Conservation (phyloP, 2,329 filamentous ascomycete genomes). For the Xylariaceae sp. region DNA sequence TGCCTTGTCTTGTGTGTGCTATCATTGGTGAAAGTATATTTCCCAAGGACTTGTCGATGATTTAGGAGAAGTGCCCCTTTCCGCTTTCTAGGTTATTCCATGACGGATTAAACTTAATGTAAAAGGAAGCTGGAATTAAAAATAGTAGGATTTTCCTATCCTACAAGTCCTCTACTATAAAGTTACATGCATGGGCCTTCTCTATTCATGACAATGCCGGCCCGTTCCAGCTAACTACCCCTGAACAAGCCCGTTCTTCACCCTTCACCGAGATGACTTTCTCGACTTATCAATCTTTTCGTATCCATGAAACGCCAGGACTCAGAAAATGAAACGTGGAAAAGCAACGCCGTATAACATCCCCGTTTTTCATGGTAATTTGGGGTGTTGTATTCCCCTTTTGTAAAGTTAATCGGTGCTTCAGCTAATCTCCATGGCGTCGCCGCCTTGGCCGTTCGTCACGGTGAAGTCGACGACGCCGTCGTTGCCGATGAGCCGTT, state of each 20-base stretch:
- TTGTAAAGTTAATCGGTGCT: too few species aligned
- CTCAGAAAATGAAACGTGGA: constrained; percentile 5
- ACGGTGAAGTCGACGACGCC: constrained; percentile 70
- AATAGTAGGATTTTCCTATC: constrained; percentile 21
- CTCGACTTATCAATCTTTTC: constrained; percentile 23
- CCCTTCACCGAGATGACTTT: not conserved
- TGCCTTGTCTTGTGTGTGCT: not conserved
- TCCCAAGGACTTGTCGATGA: not conserved
- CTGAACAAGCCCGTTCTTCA: too few species aligned
- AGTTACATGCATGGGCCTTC: constrained; percentile 21
- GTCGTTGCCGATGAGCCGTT: constrained; percentile 83
- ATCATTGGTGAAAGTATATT: not conserved
- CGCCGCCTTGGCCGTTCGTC: constrained; percentile 41
- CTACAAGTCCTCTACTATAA: constrained; percentile 16
- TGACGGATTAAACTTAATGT: not conserved
- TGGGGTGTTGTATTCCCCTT: not conserved
- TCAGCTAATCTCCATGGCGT: constrained; percentile 36
- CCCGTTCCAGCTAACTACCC: constrained; percentile 9
- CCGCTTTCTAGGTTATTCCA: too few species aligned
- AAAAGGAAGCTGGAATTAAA: constrained; percentile 5
- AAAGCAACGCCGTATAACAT: constrained; percentile 16
- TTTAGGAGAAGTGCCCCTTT: not conserved
- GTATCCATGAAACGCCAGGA: constrained; percentile 30
- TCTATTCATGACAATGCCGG: constrained; percentile 22
- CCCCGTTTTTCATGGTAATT: too few species aligned